A percentile compares a stretch with the other conserved stretches of the same genome.
Evolutionary conservation across 208 protist genomes (phyloP).

Genomic region (Phytomonas sp.): DNA sequence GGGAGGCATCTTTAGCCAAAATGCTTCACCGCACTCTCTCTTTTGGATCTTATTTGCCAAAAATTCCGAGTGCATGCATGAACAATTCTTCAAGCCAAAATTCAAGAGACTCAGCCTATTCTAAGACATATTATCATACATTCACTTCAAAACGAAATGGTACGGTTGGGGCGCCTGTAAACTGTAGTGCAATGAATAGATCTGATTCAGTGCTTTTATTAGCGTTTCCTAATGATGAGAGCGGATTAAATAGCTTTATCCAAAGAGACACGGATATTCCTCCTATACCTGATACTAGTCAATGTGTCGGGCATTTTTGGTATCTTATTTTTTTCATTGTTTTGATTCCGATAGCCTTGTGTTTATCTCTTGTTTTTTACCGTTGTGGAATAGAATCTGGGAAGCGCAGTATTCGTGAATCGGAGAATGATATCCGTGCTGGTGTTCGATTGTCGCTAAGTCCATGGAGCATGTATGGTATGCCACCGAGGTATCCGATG

Average conservation of each 20-base stretch:
- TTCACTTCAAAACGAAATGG: constrained; percentile 19
- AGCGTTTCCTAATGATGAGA: constrained; percentile 25
- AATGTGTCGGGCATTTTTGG: constrained; percentile 61
- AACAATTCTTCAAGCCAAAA: neutral
- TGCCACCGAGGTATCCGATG: neutral
- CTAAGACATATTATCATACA: constrained; percentile 1
- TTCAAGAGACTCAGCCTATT: neutral
- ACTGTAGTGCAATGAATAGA: constrained; percentile 25
- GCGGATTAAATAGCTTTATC: constrained; percentile 28
- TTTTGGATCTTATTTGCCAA: too few species aligned
- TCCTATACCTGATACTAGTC: constrained; percentile 2
- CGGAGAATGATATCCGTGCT: constrained; percentile 65
- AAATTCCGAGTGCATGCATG: neutral
- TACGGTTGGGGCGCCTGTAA: constrained; percentile 33
- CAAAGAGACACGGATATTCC: constrained; percentile 20
- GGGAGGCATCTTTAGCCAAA: neutral
- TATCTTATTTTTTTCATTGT: constrained; percentile 82
- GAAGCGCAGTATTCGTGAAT: constrained; percentile 25
- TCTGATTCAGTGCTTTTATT: constrained; percentile 33
- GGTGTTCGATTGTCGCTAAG: constrained; percentile 25
- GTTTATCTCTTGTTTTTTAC: constrained; percentile 41
- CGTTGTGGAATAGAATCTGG: constrained; percentile 39
- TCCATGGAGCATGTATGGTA: constrained; percentile 13
- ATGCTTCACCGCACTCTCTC: neutral
- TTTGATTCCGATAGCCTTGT: constrained; percentile 47